Evolutionary conservation across 2,329 filamentous ascomycete species (phyloP), one percentile per base, ranked within the genome.

Genomic region (Fusarium foetens): DNA sequence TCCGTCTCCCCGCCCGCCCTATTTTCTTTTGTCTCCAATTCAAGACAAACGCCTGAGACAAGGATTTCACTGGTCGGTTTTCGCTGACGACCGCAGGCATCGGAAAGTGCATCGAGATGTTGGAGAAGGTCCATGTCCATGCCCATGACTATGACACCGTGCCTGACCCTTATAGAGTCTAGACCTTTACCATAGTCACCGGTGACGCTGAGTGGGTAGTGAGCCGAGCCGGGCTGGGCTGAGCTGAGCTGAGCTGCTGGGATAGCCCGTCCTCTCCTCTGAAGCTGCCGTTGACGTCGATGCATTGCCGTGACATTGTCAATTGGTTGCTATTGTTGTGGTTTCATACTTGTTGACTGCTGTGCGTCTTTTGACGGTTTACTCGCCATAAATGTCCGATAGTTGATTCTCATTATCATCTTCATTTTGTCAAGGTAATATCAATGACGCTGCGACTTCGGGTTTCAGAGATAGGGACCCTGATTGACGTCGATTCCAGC

Each of bases 361-460:
- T 27, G 23, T 27, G 33, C 13, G 14, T 21, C 9, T 25, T 52
- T 25, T 52, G 31, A 8, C 8, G 4, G 4, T 23, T 25, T 36
- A 11, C n/a, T 35, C 12, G 17, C 31, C 8, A 16, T 27, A 11
- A 17, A 36, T 25, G 19, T 8, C 33, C 11, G 17, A 21, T 25
- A 38, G 13, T n/a, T n/a, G 33, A 25, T 27, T 21, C n/a, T 52
- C 33, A 8, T 25, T 52, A 14, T 52, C 6, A 13, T 21, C 19
- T 38, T 25, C 57, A 46, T 29, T n/a, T 19, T 48, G 19, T 62
- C 33, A 35, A n/a, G 12, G 29, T 39, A 35, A 46, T 25, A 66
- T 72, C 70, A 52, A 72, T 72, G 70, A 72, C 66, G 54, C 33
- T 55, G 51, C 51, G 35, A 52, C 21, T 29, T 58, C 31, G 39